Evolutionary conservation across 495 filamentous ascomycete genomes (phyloP).

Genomic region (Xeromyces bisporus): DNA sequence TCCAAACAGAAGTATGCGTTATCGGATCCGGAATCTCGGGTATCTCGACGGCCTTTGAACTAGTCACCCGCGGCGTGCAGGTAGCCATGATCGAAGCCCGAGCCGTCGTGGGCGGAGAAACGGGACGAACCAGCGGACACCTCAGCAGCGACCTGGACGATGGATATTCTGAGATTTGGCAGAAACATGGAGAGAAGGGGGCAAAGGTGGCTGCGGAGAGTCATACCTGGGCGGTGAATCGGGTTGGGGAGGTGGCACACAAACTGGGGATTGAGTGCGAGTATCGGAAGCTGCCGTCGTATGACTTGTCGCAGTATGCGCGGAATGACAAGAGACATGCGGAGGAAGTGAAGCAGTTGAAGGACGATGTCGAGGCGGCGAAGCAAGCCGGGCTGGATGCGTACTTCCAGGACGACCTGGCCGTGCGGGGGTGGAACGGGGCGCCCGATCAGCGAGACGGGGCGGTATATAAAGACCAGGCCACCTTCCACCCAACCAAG

Average conservation of each 20-base stretch:
- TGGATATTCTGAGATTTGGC: slow-evolving; percentile 29
- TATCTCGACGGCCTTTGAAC: slow-evolving; percentile 36
- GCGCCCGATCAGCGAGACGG: slow-evolving; percentile 32
- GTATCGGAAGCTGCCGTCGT: slow-evolving; percentile 31
- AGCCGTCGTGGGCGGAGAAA: slow-evolving; percentile 35
- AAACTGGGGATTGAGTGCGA: slow-evolving; percentile 38
- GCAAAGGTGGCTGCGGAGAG: slow-evolving; percentile 34
- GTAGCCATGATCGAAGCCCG: slow-evolving; percentile 39
- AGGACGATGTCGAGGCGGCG: slow-evolving; percentile 26
- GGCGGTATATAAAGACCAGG: slow-evolving; percentile 30
- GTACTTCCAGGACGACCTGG: slow-evolving; percentile 18
- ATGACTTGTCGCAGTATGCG: slow-evolving; percentile 24
- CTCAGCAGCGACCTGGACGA: slow-evolving; percentile 37
- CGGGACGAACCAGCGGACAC: slow-evolving; percentile 37
- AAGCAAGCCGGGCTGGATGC: slow-evolving; percentile 25
- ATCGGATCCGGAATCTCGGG: slow-evolving; percentile 41
- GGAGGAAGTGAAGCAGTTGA: slow-evolving; percentile 19
- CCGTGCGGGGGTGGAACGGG: slow-evolving; percentile 31
- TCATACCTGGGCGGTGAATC: slow-evolving; percentile 35
- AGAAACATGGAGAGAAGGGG: slow-evolving; percentile 32
- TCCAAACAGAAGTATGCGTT: slow-evolving; percentile 30
- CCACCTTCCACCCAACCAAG: slow-evolving; percentile 40
- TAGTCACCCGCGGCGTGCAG: slow-evolving; percentile 27
- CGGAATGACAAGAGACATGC: slow-evolving; percentile 19
- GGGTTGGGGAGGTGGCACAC: slow-evolving; percentile 29